These are phyloP conservation scores for Davidsoniella neocaledoniae DNA, from an alignment of 2,329 filamentous ascomycete genomes.

Conservation along the genomic window DNA sequence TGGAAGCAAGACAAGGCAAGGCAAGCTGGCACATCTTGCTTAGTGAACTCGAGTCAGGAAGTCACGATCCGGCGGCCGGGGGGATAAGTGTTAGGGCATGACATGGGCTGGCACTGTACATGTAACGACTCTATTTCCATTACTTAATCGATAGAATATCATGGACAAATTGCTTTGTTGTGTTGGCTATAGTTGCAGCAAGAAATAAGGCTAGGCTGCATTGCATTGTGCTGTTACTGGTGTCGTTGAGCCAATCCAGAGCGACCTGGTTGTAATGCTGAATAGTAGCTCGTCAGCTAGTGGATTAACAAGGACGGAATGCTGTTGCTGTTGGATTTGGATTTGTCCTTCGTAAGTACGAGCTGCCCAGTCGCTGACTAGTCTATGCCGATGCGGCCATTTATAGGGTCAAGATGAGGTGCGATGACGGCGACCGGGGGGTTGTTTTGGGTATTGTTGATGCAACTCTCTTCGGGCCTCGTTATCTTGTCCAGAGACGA, in stretches of 20 bases:
- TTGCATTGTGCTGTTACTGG: too few relatives aligned
- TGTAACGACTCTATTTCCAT: background rate
- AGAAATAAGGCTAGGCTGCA: too few relatives aligned
- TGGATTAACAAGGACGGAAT: too few relatives aligned
- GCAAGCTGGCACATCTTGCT: background rate
- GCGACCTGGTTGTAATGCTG: background rate
- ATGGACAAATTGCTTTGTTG: too few relatives aligned
- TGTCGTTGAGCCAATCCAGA: background rate
- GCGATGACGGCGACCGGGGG: constrained; percentile 1
- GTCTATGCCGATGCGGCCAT: too few relatives aligned
- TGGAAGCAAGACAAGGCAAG: too few relatives aligned
- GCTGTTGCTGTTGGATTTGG: too few relatives aligned
- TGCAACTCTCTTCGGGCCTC: background rate
- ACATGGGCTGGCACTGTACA: background rate
- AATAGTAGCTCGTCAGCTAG: background rate
- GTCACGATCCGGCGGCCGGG: background rate
- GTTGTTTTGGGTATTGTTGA: background rate
- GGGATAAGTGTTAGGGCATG: background rate
- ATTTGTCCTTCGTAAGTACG: too few relatives aligned
- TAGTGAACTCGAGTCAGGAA: background rate
- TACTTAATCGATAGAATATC: background rate
- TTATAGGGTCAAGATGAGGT: background rate
- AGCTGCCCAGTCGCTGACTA: too few relatives aligned
- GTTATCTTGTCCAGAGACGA: background rate
- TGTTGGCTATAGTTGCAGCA: too few relatives aligned